Conservation (phyloP, 2,329 filamentous ascomycete species). For the Microcyclospora pomicola region DNA sequence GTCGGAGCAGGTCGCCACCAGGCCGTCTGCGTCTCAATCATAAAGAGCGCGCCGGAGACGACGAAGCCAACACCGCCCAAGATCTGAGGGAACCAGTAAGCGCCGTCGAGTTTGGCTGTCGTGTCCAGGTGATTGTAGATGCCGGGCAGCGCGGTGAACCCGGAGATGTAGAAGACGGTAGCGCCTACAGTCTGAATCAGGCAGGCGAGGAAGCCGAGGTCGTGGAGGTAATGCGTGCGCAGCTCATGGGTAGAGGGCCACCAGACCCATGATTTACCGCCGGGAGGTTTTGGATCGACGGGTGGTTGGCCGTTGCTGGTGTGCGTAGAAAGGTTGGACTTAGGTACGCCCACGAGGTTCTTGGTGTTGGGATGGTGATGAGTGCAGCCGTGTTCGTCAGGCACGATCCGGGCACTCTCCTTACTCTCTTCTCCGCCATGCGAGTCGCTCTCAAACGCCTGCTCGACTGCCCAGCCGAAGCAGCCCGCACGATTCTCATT, state of each 20-base stretch:
- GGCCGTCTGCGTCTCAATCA: slow-evolving; percentile 18
- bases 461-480: slow-evolving; percentile 55
- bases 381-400: slow-evolving; percentile 13
- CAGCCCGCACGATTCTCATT: slow-evolving; percentile 52
- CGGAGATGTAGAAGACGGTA: slow-evolving; percentile 16
- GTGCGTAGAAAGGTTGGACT: background rate
- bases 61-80: slow-evolving; percentile 17
- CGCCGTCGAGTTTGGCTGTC: slow-evolving; percentile 6
- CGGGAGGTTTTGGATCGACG: slow-evolving; percentile 1
- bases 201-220: slow-evolving; percentile 20
- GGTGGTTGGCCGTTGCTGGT: background rate
- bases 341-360: slow-evolving; percentile 18
- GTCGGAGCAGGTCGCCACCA: slow-evolving; percentile 15
- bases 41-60: slow-evolving; percentile 15
- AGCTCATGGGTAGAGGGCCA: slow-evolving; percentile 15
- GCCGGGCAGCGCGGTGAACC: slow-evolving; percentile 17
- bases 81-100: slow-evolving; percentile 17
- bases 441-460: slow-evolving; percentile 17
- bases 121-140: slow-evolving; percentile 13
- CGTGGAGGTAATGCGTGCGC: slow-evolving; percentile 14
- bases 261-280: slow-evolving; percentile 18
- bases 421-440: slow-evolving; percentile 3
- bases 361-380: slow-evolving; percentile 25
- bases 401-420: background rate
- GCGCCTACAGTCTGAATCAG: slow-evolving; percentile 14